Evolutionary conservation across 2,329 filamentous ascomycete species (phyloP).

Genomic region (Aspergillus costaricaensis): DNA sequence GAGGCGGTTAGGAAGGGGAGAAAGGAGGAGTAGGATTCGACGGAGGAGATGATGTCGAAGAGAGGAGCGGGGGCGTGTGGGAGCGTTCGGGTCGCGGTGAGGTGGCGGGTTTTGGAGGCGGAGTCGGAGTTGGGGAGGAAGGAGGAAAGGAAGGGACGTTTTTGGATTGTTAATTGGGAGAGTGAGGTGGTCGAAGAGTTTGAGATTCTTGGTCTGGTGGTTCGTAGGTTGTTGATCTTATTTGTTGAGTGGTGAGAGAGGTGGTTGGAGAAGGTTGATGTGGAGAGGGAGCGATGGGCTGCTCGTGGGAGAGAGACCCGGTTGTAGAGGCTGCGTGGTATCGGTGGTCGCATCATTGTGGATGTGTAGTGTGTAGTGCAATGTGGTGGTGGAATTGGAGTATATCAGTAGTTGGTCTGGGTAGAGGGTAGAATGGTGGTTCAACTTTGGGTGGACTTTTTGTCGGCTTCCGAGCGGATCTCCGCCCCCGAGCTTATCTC

Average conservation of each 20-base stretch:
- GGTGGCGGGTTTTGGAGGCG: conserved; percentile 58
- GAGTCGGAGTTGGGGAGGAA: conserved; percentile 12
- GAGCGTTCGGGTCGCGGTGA: conserved; percentile 74
- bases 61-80: conserved; percentile 71
- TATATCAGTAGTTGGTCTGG: background rate
- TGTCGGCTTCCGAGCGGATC: conserved; percentile 5
- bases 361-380: background rate
- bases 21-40: conserved; percentile 80
- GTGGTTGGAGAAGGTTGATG: background rate
- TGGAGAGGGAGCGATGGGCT: conserved; percentile 1
- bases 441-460: background rate
- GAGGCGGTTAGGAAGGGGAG: conserved; percentile 87
- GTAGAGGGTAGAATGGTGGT: background rate
- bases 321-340: conserved; percentile 6
- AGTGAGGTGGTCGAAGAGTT: background rate
- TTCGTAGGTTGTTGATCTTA: background rate
- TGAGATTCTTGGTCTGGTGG: background rate
- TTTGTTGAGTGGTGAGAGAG: background rate
- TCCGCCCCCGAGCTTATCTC: background rate
- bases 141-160: background rate
- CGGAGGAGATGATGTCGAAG: conserved; percentile 84
- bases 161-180: background rate
- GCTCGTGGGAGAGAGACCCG: background rate
- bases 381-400: background rate
- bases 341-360: conserved; percentile 10